A percentile compares a stretch with the other conserved stretches of the same genome.
Conservation (phyloP, 768 basidiomycete species). For the Kwoniella heveanensis region DNA sequence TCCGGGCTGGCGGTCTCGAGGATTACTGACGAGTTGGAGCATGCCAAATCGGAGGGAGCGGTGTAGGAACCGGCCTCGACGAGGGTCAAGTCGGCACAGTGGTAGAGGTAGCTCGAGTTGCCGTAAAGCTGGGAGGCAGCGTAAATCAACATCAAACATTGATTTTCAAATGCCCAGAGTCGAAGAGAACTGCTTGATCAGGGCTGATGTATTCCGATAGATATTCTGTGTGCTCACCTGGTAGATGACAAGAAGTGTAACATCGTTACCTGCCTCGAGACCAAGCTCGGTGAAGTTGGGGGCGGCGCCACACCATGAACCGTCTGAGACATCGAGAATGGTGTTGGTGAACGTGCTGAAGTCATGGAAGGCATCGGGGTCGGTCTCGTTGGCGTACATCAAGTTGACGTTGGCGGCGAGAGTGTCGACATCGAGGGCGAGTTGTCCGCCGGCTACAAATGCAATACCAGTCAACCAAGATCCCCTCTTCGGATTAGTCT, state of each 20-base stretch:
- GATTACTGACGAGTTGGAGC: constrained; percentile 33
- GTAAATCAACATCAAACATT: background rate
- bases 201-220: too few species aligned
- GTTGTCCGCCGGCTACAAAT: constrained; percentile 29
- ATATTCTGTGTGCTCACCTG: constrained; percentile 29
- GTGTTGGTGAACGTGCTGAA: constrained; percentile 33
- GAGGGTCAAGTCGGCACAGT: constrained; percentile 42
- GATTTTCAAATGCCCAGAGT: too few species aligned
- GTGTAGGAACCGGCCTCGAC: constrained; percentile 27
- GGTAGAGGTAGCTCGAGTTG: constrained; percentile 25
- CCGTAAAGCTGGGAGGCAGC: constrained; percentile 26
- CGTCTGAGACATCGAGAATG: constrained; percentile 23
- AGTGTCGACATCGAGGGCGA: constrained; percentile 29
- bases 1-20: constrained; percentile 25
- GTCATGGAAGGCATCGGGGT: constrained; percentile 27
- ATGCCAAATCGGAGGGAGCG: constrained; percentile 25
- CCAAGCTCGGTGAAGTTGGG: constrained; percentile 38
- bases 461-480: background rate
- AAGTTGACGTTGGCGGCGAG: constrained; percentile 32
- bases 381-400: constrained; percentile 26
- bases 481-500: too few species aligned
- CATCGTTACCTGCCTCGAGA: constrained; percentile 24
- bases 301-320: constrained; percentile 30
- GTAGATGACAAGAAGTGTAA: constrained; percentile 31
- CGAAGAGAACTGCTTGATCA: too few species aligned